Evolutionary conservation across 2,329 filamentous ascomycete species (phyloP), one percentile per base, ranked within the genome.

Genomic region (Nemania sp.): DNA sequence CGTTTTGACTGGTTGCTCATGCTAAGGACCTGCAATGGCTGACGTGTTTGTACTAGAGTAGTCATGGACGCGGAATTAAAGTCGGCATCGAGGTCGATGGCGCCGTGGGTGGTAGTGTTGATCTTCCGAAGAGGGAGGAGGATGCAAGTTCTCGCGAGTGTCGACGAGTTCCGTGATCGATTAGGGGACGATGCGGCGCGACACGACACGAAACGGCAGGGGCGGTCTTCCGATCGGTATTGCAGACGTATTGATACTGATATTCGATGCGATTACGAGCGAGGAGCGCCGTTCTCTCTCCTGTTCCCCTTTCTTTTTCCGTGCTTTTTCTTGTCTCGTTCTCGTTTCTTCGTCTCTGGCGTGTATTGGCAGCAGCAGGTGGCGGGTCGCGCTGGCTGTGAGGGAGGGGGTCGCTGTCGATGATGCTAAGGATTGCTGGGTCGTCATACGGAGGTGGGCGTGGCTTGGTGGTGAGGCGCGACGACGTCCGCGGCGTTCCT

Each of bases 11-110:
- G 80, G 77, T 85, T 86, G 80, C 79, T 84, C 86, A 89, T 89
- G 81, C 84, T 89, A 81, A 87, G 79, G 75, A 84, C 79, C 84
- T 87, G 81, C 78, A 88, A 79, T 79, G 85, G 83, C 78, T 82
- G 81, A 74, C 84, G 84, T 73, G 82, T 83, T 76, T 81, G 82
- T 76, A 88, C 80, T 77, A 88, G 80, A 76, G 86, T 88, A 85
- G 86, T 88, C 86, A 89, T 89, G 84, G 84, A 87, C 83, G 81
- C 79, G 78, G 73, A 69, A 61, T 70, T 52, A 52, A 65, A 58
- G 55, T 60, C 67, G 64, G 68, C 71, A 72, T 72, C 48, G 63
- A 68, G 21, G 54, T 43, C 25, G 56, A 34, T 13, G 59, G 47
- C 32, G 52, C 10, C 42, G 47, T 11, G 43, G 7, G 54, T 34